Conservation (phyloP, 2,329 filamentous ascomycete species). For the Alternaria conjuncta region DNA sequence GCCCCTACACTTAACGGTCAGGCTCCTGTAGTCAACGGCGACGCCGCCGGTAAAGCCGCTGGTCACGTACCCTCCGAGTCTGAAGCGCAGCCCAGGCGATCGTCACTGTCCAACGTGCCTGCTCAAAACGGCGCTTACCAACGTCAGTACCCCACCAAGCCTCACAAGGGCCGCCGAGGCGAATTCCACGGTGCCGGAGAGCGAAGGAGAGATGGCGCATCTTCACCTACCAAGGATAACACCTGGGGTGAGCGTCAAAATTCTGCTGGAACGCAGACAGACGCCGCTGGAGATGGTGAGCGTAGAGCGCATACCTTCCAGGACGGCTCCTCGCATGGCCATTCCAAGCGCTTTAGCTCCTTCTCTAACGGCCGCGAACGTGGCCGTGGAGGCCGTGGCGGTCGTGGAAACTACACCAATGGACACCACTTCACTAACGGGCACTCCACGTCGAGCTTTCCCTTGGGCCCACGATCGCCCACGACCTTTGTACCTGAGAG, state of each 20-base stretch:
- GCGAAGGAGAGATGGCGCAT: conserved; percentile 41
- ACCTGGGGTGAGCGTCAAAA: conserved; percentile 38
- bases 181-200: conserved; percentile 38
- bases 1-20: conserved; percentile 41
- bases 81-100: conserved; percentile 31
- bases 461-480: conserved; percentile 45
- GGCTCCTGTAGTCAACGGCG: conserved; percentile 25
- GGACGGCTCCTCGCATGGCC: conserved; percentile 36
- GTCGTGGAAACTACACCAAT: conserved; percentile 50
- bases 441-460: conserved; percentile 44
- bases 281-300: conserved; percentile 41
- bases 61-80: conserved; percentile 25
- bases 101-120: conserved; percentile 22
- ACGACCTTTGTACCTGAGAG: conserved; percentile 47
- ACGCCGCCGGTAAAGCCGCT: conserved; percentile 31
- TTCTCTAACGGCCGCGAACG: conserved; percentile 53
- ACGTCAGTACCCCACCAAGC: conserved; percentile 39
- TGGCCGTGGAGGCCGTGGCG: conserved; percentile 56
- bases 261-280: conserved; percentile 44
- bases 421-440: conserved; percentile 51
- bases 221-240: conserved; percentile 41
- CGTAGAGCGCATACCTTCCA: conserved; percentile 34
- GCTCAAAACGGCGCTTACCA: conserved; percentile 35
- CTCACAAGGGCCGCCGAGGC: conserved; percentile 40
- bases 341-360: conserved; percentile 44